Percentiles rank a stretch among this genome's conserved stretches.
These are phyloP conservation scores for Botrytis fabae DNA, from an alignment of 2,329 filamentous ascomycete species.

Conservation along the genomic window DNA sequence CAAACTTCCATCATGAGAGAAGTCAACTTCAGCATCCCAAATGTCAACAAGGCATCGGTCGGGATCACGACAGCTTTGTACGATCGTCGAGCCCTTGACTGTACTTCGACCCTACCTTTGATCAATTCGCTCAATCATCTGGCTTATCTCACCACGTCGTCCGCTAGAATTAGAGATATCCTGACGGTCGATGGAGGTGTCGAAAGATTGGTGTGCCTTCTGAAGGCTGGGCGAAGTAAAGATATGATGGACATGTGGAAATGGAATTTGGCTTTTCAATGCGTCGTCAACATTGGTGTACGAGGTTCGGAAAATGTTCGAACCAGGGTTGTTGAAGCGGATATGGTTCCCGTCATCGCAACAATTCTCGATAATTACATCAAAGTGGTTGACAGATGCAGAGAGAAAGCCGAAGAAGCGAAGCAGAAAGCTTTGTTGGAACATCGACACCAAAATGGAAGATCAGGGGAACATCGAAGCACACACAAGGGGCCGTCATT, in stretches of 20 bases:
- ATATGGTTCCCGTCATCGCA: conserved; percentile 98
- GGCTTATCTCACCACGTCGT: conserved; percentile 96
- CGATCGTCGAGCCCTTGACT: conserved; percentile 94
- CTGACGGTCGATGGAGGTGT: conserved; percentile 98
- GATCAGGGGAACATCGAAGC: conserved; percentile 36
- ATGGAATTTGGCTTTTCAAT: conserved; percentile 99
- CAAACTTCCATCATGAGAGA: conserved; percentile 77
- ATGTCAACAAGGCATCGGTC: conserved; percentile 98
- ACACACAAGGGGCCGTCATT: conserved; percentile 46
- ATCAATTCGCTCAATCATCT: conserved; percentile 99
- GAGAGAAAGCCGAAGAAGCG: conserved; percentile 80
- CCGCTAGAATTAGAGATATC: conserved; percentile 94
- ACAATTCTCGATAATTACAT: conserved; percentile 99
- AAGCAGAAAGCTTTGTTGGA: conserved; percentile 60
- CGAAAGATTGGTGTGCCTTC: conserved; percentile 92
- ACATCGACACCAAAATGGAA: conserved; percentile 40
- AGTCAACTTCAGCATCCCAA: conserved; percentile 99
- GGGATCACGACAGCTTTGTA: conserved; percentile 98
- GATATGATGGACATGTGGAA: conserved; percentile 99
- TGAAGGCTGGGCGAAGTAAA: conserved; percentile 95
- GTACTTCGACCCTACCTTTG: conserved; percentile 93
- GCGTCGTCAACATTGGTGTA: conserved; percentile 97
- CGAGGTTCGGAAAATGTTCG: conserved; percentile 91
- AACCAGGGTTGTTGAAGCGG: conserved; percentile 93
- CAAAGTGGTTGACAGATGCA: conserved; percentile 89